Evolutionary conservation across 2,329 filamentous ascomycete species (phyloP).

Genomic region (Colletotrichum graminicola): DNA sequence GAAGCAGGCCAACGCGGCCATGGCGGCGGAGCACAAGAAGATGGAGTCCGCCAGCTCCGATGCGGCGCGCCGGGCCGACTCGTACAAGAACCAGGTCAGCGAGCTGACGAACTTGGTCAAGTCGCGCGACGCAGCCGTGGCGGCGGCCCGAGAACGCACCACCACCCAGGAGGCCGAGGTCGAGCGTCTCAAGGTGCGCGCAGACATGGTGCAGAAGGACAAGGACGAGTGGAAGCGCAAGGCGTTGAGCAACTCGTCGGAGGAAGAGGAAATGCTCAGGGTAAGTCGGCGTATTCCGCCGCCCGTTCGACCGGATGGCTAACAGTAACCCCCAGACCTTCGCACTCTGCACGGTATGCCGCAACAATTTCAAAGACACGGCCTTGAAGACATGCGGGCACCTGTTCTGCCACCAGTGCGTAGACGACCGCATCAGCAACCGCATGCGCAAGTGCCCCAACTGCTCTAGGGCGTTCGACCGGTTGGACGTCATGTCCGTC

Average conservation of each 20-base stretch:
- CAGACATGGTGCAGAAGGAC: conserved; percentile 85
- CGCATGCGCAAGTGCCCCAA: conserved; percentile 95
- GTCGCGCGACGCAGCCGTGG: conserved; percentile 75
- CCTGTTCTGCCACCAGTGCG: conserved; percentile 90
- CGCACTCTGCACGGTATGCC: conserved; percentile 88
- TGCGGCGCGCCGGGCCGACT: conserved; percentile 76
- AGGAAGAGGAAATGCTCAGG: conserved; percentile 86
- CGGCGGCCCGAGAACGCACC: conserved; percentile 66
- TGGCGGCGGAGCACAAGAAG: conserved; percentile 79
- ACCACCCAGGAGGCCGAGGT: conserved; percentile 78
- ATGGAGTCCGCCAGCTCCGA: conserved; percentile 81
- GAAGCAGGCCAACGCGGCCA: conserved; percentile 79
- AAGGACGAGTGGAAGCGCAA: conserved; percentile 89
- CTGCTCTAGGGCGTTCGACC: conserved; percentile 92
- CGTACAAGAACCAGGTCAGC: conserved; percentile 78
- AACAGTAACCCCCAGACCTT: conserved; percentile 50
- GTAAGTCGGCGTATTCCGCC: conserved; percentile 66
- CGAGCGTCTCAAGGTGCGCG: conserved; percentile 81
- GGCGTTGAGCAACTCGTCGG: conserved; percentile 82
- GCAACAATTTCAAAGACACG: conserved; percentile 93
- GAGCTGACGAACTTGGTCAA: conserved; percentile 82
- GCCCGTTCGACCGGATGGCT: conserved; percentile 32
- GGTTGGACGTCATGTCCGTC: conserved; percentile 86
- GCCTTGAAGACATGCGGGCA: conserved; percentile 95
- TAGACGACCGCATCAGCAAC: conserved; percentile 89